Evolutionary conservation across 495 filamentous ascomycete genomes (phyloP), one percentile per base, ranked within the genome.

Genomic region (Xylaria castorea): DNA sequence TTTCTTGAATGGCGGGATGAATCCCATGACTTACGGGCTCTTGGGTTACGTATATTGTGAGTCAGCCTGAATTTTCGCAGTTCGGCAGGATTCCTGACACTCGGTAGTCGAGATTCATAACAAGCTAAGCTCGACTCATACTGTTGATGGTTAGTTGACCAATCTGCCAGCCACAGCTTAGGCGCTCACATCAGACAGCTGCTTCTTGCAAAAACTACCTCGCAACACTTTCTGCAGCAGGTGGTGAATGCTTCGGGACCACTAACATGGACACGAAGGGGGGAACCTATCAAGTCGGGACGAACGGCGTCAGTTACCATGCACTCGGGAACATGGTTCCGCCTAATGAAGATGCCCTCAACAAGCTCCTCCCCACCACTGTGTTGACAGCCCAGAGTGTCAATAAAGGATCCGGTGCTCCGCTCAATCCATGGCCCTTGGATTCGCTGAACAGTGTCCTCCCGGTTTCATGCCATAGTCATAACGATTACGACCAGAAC

Each of bases 41-140:
- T 44, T 78, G 27, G 78, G 78, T 14, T 80, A 75, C 48, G 75
- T 80, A 30, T 80, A 78, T 46, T 80, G 78, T 80, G 71, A 74
- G 71, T 66, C 5, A 9, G 44, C 46, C 20, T 36, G 18, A 1
- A 0, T n/a, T n/a, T 50, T 18, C 25, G 11, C 1, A n/a, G 25
- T n/a, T 14, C 18, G 8, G 30, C 22, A n/a, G 44, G 5, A 50
- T 51, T 51, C 5, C 22, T 55, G 51, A 62, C n/a, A 12, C 34
- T 30, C 18, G 20, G 18, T 63, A 80, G 78, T 80, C 46, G 78
- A 80, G 68, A 75, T 80, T 3, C 78, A 80, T 51, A 80, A 80
- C 46, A 80, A 80, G 48, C 53, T 74, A 51, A 66, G 50, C 58
- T 75, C 75, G 20, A 69, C 75, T 67, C 78, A 80, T 71, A 75